Evolutionary conservation across 2,329 filamentous ascomycete species (phyloP), one percentile per base, ranked within the genome.

Genomic region (Rutstroemia sp.): DNA sequence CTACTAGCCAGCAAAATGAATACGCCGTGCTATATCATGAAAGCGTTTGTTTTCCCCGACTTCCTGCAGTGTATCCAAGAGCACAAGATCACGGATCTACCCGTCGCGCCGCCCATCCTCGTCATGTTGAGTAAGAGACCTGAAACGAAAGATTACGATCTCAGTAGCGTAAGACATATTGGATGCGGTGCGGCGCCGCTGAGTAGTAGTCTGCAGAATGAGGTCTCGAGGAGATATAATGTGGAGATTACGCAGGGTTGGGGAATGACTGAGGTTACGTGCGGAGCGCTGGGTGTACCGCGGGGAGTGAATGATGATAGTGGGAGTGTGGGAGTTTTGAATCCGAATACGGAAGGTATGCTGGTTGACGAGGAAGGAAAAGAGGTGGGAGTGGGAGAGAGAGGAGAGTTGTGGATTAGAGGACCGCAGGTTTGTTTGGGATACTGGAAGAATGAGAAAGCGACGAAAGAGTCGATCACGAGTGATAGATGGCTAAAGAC

Each of bases 81-180:
- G 37, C 79, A 77, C 69, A 73, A 71, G 49, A 78, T 84, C 58
- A 83, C 77, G 2, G 72, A 73, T 54, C 68, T 84, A 10, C 73
- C 75, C 14, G 68, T 82, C 1, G 81, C 80, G 14, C 82, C 82
- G 2, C 81, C 82, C 0, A 76, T 84, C 54, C 68, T 83, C 1
- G 76, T 83, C 21, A 78, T 79, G 67, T 73, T 85, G 59, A 75
- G 75, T n/a, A 84, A 85, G 66, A 72, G 77, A 19, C 76, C 77
- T 0, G 75, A 77, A 42, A 75, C 76, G 1, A 68, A 70, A 23
- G 70, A 75, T 1, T 82, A 78, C 63, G 76, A 84, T 63, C 69
- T 84, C 2, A 75, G 72, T 19, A 76, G 72, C 42, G 70, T 84
- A 1, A 71, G 73, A 25, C 64, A 70, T 4, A 72, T 80, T 2